Evolutionary conservation across 768 basidiomycete species (phyloP).

Genomic region (Boletus tomentosulus): DNA sequence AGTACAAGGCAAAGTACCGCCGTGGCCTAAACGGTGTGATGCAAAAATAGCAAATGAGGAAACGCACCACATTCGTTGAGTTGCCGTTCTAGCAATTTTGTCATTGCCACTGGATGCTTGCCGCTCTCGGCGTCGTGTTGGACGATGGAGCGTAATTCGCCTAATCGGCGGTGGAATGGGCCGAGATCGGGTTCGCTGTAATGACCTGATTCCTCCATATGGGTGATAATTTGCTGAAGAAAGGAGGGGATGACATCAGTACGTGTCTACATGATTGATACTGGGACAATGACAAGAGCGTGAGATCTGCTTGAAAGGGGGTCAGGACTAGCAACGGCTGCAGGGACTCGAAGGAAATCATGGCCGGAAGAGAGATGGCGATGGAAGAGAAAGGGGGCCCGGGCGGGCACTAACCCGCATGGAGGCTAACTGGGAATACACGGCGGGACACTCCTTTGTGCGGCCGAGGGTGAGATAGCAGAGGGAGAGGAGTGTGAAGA

Average conservation of each 20-base stretch:
- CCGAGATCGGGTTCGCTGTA: conserved; percentile 90
- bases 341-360: background rate
- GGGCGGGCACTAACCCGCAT: conserved; percentile 73
- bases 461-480: conserved; percentile 99
- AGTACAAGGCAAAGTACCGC: background rate
- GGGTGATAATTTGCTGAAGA: conserved; percentile 83
- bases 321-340: conserved; percentile 19
- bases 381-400: conserved; percentile 4
- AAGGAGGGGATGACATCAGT: conserved; percentile 23
- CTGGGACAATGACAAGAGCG: conserved; percentile 17
- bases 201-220: conserved; percentile 93
- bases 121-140: conserved; percentile 75
- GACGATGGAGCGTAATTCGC: conserved; percentile 81
- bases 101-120: conserved; percentile 83
- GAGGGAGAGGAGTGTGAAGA: conserved; percentile 90
- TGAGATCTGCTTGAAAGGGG: conserved; percentile 21
- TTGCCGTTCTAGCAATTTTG: conserved; percentile 85
- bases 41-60: conserved; percentile 6
- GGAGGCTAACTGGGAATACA: conserved; percentile 92
- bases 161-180: conserved; percentile 80
- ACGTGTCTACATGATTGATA: conserved; percentile 19
- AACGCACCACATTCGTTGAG: conserved; percentile 86
- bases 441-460: conserved; percentile 90
- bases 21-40: background rate
- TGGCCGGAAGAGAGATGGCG: background rate